Percentiles rank a stretch among this genome's conserved stretches.
Conservation (phyloP, 192 early-diverging fungal genomes). For the Coemansia sp. region DNA sequence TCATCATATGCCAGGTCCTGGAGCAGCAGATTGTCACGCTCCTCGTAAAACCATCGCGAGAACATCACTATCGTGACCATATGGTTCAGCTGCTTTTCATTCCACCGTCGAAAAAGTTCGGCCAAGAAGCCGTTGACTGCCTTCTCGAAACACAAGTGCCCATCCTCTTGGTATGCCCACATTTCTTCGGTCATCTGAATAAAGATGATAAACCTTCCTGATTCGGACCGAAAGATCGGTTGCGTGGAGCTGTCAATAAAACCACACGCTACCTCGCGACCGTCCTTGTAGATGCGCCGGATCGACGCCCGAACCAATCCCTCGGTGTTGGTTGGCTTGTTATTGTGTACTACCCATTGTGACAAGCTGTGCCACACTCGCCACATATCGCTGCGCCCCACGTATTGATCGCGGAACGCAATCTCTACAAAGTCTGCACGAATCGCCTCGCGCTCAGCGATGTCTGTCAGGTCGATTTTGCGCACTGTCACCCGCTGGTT, state of each 20-base stretch:
- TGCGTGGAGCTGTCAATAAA: conserved; percentile 78
- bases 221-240: conserved; percentile 88
- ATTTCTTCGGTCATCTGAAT: conserved; percentile 97
- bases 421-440: conserved; percentile 83
- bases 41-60: conserved; percentile 79
- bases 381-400: conserved; percentile 95
- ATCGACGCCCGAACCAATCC: conserved; percentile 76
- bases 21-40: conserved; percentile 48
- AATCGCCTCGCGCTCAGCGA: conserved; percentile 53
- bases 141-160: conserved; percentile 92
- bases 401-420: conserved; percentile 84
- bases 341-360: conserved; percentile 69
- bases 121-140: conserved; percentile 86
- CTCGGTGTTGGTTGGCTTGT: conserved; percentile 69
- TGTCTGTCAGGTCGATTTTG: conserved; percentile 61
- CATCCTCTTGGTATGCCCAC: conserved; percentile 98
- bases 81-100: conserved; percentile 78
- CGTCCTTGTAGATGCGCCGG: conserved; percentile 74
- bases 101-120: conserved; percentile 86
- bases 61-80: conserved; percentile 95
- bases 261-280: conserved; percentile 66
- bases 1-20: conserved; percentile 53
- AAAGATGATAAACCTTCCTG: conserved; percentile 91
- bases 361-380: conserved; percentile 69
- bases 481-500: conserved; percentile 43